Evolutionary conservation across 2,329 filamentous ascomycete species (phyloP), one percentile per base, ranked within the genome.

Genomic region (Epicoccum sorghinum): DNA sequence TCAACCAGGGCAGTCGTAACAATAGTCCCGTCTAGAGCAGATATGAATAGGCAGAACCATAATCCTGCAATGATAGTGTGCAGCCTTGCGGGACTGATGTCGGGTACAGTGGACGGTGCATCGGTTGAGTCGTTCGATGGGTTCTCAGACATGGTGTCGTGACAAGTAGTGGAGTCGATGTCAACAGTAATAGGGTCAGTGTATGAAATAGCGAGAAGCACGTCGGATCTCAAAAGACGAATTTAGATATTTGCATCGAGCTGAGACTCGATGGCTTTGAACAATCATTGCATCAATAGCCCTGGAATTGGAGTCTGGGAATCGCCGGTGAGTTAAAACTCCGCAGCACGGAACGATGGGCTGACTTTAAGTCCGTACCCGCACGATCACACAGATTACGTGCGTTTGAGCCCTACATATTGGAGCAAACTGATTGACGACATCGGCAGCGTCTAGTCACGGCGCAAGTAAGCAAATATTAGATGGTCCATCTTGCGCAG

Each of bases 31-130:
- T 74, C 71, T 30, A 72, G 41, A 2, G 70, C 69, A 7, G 68
- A 69, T 12, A 72, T 57, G 52, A 73, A 74, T 1, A 74, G 52
- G 36, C 62, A 72, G 12, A 74, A 57, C 67, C 67, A 72, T 18
- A 74, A 49, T 24, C 68, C 69, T 14, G 52, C 57, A 25, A 73
- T 68, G 37, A 72, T 66, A 9, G 67, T 48, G 10, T 71, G 61
- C 35, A 72, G 55, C 43, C 64, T 64, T 3, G 46, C 50, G 24
- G 41, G 49, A 47, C 65, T 67, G 32, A 72, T 64, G 23, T 25
- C 63, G 4, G 63, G 55, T n/a, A 65, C 52, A n/a, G 49, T 38
- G 4, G 56, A 42, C 10, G 59, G 40, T 36, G 44, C 25, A 12
- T 47, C 37, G 23, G 24, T 23, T 30, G 50, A 39, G 10, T 43